A percentile compares a stretch with the other conserved stretches of the same genome.
Conservation (phyloP, 73 alveolate species). For the Symbiodinium natans region DNA sequence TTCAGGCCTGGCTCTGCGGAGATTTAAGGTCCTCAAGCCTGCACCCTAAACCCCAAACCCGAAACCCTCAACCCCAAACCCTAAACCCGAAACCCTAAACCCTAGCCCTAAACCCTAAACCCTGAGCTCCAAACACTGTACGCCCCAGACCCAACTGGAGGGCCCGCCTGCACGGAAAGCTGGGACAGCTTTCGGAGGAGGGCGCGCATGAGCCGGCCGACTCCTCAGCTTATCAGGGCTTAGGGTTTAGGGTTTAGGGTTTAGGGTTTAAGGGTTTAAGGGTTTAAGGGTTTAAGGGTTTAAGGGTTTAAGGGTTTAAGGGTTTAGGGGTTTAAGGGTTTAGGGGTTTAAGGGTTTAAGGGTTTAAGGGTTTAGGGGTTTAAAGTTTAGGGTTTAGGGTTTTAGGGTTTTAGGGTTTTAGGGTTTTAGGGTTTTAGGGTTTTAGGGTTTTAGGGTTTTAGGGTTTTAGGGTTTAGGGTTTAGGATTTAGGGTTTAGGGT, state of each 20-base stretch:
- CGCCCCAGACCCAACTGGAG: no score
- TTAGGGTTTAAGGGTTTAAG: neutral
- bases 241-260: neutral
- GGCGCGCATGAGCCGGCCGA: constrained; percentile 56
- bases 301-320: neutral
- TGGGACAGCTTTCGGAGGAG: neutral
- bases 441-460: no score
- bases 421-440: no score
- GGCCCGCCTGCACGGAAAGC: constrained; percentile 64
- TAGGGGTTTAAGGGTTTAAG: neutral
- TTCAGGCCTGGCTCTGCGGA: no score
- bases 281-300: neutral
- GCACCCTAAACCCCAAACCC: neutral
- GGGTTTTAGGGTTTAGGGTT: no score
- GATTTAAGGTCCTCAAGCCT: no score
- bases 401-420: no score
- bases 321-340: neutral
- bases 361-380: neutral
- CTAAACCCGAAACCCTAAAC: neutral
- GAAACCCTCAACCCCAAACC: neutral
- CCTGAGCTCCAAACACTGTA: neutral
- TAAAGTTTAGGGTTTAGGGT: neutral
- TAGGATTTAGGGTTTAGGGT: no score
- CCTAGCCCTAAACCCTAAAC: no score
- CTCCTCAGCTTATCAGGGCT: neutral